Evolutionary conservation across 73 alveolate genomes (phyloP).

Genomic region (Paramecium octaurelia): DNA sequence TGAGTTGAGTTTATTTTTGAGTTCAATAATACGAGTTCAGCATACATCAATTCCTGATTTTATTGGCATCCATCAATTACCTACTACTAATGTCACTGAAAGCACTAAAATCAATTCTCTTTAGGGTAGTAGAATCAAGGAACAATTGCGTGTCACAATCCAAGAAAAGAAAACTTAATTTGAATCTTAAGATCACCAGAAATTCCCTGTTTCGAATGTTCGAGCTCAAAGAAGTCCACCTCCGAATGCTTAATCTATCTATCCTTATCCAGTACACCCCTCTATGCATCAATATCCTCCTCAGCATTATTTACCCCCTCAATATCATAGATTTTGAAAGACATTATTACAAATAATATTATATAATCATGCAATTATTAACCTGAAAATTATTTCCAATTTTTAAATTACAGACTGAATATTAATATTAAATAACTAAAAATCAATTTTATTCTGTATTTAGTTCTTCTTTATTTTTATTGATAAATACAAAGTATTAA

Average conservation of each 20-base stretch:
- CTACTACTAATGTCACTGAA: slow-evolving; percentile 21
- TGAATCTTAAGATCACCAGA: background rate
- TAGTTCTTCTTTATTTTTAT: too few species aligned
- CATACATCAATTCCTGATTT: slow-evolving; percentile 25
- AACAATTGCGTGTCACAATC: background rate
- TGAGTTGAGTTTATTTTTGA: background rate
- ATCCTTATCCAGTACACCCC: background rate
- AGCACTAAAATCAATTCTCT: background rate
- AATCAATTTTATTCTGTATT: too few species aligned
- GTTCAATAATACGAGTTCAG: background rate
- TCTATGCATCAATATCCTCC: background rate
- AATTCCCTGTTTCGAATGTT: background rate
- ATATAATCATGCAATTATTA: background rate
- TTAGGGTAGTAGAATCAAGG: background rate
- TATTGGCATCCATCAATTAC: slow-evolving; percentile 14
- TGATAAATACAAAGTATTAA: too few species aligned
- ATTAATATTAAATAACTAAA: too few species aligned
- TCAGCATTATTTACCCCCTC: background rate
- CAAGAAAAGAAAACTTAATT: background rate
- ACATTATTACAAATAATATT: background rate
- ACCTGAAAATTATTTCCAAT: too few species aligned
- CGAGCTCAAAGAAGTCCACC: slow-evolving; percentile 9
- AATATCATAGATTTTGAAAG: background rate
- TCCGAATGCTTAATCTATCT: background rate
- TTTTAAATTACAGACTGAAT: too few species aligned